Percentiles rank a stretch among this genome's conserved stretches.
Evolutionary conservation across 129 eudicot species (phyloP).

Genomic region (Rutidosis leptorrhynchoides): DNA sequence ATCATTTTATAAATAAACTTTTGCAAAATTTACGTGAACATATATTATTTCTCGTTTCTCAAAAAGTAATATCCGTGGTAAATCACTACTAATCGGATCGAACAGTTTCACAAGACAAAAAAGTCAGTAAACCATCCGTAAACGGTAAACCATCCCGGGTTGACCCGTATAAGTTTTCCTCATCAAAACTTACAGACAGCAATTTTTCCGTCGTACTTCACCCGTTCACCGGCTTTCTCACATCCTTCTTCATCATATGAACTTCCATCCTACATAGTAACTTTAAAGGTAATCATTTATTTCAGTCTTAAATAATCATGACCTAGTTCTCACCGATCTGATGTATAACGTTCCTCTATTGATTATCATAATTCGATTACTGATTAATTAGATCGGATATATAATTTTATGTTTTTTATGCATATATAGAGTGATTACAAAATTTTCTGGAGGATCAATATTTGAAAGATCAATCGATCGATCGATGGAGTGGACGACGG

Average conservation of each 20-base stretch:
- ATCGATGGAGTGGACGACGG: constrained; percentile 96
- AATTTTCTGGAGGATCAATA: constrained; percentile 14
- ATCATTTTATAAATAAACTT: too few species aligned
- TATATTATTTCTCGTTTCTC: too few species aligned
- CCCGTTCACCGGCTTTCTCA: neutral
- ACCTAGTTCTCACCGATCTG: constrained; percentile 16
- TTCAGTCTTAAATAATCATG: neutral
- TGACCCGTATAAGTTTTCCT: constrained; percentile 5
- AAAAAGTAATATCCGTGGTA: too few species aligned
- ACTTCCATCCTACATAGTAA: constrained; percentile 38
- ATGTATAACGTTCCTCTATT: neutral
- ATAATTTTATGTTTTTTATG: neutral
- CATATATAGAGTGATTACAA: constrained; percentile 4
- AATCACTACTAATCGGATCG: constrained; percentile 3
- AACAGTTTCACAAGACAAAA: neutral
- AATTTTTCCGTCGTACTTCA: constrained; percentile 21
- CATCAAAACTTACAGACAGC: constrained; percentile 22
- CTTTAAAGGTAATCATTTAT: constrained; percentile 28
- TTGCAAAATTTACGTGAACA: too few species aligned
- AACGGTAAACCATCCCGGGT: constrained; percentile 12
- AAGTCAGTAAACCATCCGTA: neutral
- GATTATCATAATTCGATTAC: constrained; percentile 7
- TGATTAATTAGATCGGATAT: constrained; percentile 19
- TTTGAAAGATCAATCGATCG: too few species aligned
- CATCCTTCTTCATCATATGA: constrained; percentile 32